These are phyloP conservation scores for Polyporus arcularius DNA, from an alignment of 768 basidiomycete species.

Conservation along the genomic window DNA sequence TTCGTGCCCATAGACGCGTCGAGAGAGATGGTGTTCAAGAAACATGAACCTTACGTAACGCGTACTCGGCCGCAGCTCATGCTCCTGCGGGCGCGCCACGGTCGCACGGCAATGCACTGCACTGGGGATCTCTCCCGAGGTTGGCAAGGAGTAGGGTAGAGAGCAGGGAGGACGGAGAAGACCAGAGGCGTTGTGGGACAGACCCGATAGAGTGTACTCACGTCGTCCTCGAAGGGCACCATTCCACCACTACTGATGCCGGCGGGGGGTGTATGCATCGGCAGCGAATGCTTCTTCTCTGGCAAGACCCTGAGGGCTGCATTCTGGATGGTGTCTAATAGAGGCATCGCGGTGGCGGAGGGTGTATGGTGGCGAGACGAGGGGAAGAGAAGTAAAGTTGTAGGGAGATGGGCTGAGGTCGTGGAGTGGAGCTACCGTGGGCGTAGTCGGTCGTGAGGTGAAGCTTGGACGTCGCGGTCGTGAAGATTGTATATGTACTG, in stretches of 20 bases:
- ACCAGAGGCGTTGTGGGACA: not conserved
- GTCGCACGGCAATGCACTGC: not conserved
- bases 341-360: slow-evolving; percentile 42
- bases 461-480: not conserved
- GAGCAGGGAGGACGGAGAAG: not conserved
- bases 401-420: not conserved
- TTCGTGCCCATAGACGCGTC: slow-evolving; percentile 24
- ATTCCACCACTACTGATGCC: slow-evolving; percentile 56
- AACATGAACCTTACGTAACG: slow-evolving; percentile 53
- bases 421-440: slow-evolving; percentile 8
- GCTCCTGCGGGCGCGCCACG: slow-evolving; percentile 7
- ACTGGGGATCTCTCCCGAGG: not conserved
- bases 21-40: slow-evolving; percentile 27
- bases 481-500: not conserved
- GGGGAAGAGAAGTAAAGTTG: not conserved
- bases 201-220: slow-evolving; percentile 40
- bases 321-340: slow-evolving; percentile 60
- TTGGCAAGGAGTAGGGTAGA: slow-evolving; percentile 5
- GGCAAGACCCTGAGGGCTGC: slow-evolving; percentile 49
- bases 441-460: slow-evolving; percentile 11
- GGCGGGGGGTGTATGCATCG: slow-evolving; percentile 43
- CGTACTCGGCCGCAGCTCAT: not conserved
- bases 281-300: slow-evolving; percentile 36
- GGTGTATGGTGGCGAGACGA: not conserved
- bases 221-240: slow-evolving; percentile 70